Conservation (phyloP, 495 filamentous ascomycete genomes). For the Beverwykella pulmonaria region DNA sequence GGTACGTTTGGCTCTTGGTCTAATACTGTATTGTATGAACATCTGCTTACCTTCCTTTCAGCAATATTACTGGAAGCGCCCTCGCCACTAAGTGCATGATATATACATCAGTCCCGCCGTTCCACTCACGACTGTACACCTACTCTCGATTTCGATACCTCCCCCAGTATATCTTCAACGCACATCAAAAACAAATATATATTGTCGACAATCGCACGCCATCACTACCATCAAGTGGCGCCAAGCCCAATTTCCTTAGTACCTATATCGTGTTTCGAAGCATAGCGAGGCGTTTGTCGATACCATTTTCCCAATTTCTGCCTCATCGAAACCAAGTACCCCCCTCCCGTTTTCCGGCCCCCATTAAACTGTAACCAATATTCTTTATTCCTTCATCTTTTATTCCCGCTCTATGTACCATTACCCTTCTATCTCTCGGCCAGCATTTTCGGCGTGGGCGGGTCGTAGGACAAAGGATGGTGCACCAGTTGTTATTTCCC, state of each 20-base stretch:
- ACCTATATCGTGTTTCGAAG: not conserved
- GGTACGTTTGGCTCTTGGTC: slow-evolving; percentile 54
- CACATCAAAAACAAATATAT: not conserved
- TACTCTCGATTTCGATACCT: no score
- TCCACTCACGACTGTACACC: not conserved
- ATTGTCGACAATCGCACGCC: not conserved
- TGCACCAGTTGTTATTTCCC: not conserved
- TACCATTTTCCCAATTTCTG: slow-evolving; percentile 12
- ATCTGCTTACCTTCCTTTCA: not conserved
- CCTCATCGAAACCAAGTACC: not conserved
- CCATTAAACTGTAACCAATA: not conserved
- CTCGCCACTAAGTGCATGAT: slow-evolving; percentile 26
- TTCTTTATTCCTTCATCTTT: not conserved
- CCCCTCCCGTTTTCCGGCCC: no score
- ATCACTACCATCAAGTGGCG: not conserved
- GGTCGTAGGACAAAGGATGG: not conserved
- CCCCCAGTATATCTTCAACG: no score
- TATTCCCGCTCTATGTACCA: not conserved
- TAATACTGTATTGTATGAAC: not conserved
- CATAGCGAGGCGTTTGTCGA: slow-evolving; percentile 41
- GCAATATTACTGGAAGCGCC: slow-evolving; percentile 53
- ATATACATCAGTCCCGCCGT: not conserved
- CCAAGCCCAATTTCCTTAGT: not conserved
- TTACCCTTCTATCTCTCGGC: not conserved
- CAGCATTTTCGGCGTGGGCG: not conserved